Evolutionary conservation across 2,329 filamentous ascomycete genomes (phyloP).

Genomic region (Penicillium paneum): DNA sequence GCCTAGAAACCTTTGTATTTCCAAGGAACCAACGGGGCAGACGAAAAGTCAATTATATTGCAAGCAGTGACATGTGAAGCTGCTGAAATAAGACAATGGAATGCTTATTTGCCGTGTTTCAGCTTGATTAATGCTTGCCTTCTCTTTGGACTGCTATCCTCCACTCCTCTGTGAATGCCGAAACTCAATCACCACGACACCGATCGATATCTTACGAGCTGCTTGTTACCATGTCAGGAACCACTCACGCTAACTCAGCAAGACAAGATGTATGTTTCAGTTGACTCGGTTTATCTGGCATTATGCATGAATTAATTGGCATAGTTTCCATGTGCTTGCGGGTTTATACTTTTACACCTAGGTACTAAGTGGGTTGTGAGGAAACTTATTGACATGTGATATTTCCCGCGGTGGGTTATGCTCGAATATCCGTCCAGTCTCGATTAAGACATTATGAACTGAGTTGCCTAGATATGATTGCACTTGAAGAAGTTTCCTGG

Average conservation of each 20-base stretch:
- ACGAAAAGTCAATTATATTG: conserved; percentile 19
- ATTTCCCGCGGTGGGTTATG: not conserved
- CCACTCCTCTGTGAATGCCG: not conserved
- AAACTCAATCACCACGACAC: not conserved
- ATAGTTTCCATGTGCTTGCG: not conserved
- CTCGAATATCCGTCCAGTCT: not conserved
- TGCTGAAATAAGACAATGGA: not conserved
- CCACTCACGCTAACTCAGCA: not conserved
- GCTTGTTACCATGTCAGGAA: not conserved
- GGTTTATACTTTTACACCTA: not conserved
- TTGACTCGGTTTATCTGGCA: not conserved
- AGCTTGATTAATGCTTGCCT: not conserved
- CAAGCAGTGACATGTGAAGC: conserved; percentile 3
- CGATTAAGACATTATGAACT: not conserved
- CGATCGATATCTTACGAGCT: not conserved
- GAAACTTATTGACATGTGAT: not conserved
- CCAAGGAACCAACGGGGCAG: conserved; percentile 13
- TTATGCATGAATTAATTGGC: not conserved
- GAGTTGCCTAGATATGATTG: not conserved
- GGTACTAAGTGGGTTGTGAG: not conserved
- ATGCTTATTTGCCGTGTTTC: conserved; percentile 8
- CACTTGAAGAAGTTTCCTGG: not conserved
- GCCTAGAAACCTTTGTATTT: not conserved
- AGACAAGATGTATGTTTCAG: conserved; percentile 1
- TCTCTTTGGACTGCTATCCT: not conserved